These are phyloP conservation scores for Mallotus repandus DNA, from an alignment of 441 rosid species.

Conservation along the genomic window DNA sequence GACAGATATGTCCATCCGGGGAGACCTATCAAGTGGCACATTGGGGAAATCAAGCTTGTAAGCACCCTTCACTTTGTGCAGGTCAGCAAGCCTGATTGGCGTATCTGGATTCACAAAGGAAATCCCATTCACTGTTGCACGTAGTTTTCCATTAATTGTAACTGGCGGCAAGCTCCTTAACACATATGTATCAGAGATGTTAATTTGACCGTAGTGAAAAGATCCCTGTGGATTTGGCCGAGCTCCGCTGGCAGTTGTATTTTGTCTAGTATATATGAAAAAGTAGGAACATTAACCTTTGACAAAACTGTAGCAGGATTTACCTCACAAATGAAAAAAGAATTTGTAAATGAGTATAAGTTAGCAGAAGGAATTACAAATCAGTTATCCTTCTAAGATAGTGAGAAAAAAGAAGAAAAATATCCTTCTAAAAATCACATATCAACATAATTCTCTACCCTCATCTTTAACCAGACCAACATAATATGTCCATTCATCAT, in stretches of 20 bases:
- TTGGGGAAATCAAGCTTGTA: constrained; percentile 87
- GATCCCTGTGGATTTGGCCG: constrained; percentile 98
- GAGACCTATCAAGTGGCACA: constrained; percentile 58
- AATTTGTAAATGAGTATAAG: not conserved
- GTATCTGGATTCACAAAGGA: constrained; percentile 69
- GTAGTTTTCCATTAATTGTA: constrained; percentile 55
- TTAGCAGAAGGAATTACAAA: not conserved
- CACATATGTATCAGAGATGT: constrained; percentile 65
- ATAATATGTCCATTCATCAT: not conserved
- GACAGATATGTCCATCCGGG: constrained; percentile 56
- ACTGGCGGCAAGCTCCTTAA: constrained; percentile 69
- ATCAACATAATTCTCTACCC: too few species aligned
- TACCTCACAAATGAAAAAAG: not conserved
- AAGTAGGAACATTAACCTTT: constrained; percentile 5
- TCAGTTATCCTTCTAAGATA: not conserved
- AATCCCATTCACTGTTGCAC: constrained; percentile 74
- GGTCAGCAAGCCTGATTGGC: constrained; percentile 82
- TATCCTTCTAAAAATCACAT: too few species aligned
- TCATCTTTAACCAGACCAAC: too few species aligned
- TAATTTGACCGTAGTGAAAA: constrained; percentile 81
- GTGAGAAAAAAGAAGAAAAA: not conserved
- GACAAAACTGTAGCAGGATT: not conserved
- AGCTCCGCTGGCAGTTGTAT: constrained; percentile 87
- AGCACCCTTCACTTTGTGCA: constrained; percentile 60
- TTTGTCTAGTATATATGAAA: constrained; percentile 53